Evolutionary conservation across 129 eudicot genomes (phyloP).

Genomic region (Chrysanthemum seticuspe): DNA sequence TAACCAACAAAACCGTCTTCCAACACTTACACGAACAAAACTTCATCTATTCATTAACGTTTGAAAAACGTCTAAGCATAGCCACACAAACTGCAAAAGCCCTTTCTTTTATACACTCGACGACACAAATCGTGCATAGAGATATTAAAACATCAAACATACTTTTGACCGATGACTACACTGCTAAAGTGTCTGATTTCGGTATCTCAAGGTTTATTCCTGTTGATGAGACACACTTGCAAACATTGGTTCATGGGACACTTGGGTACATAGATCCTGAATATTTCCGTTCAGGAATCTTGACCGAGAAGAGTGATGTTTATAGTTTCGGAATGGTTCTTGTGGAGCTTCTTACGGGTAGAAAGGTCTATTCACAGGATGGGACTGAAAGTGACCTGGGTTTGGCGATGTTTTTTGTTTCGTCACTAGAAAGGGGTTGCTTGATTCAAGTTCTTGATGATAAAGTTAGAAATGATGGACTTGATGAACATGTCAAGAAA

Average conservation of each 20-base stretch:
- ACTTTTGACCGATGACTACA: conserved; percentile 21
- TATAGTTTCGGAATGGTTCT: conserved; percentile 40
- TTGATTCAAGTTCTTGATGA: conserved; percentile 29
- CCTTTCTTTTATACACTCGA: conserved; percentile 22
- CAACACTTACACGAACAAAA: conserved; percentile 28
- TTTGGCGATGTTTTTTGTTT: conserved; percentile 25
- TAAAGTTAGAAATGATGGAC: conserved; percentile 26
- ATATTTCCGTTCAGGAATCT: conserved; percentile 29
- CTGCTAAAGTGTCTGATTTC: conserved; percentile 32
- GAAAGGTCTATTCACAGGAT: conserved; percentile 25
- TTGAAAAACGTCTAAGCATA: conserved; percentile 20
- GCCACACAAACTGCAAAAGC: conserved; percentile 24
- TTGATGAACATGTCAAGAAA: conserved; percentile 18
- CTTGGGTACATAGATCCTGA: conserved; percentile 36
- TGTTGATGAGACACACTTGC: conserved; percentile 22
- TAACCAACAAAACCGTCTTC: conserved; percentile 26
- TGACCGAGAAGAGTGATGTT: conserved; percentile 28
- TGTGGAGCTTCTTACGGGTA: conserved; percentile 36
- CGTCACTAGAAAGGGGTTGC: conserved; percentile 18
- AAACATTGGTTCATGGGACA: conserved; percentile 26
- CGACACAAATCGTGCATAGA: conserved; percentile 28
- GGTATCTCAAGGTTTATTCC: conserved; percentile 31
- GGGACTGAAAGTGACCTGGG: conserved; percentile 28
- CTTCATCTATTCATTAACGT: neutral
- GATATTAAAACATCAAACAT: conserved; percentile 29